Conservation (phyloP, 129 eudicot genomes). For the Artemisia annua region DNA sequence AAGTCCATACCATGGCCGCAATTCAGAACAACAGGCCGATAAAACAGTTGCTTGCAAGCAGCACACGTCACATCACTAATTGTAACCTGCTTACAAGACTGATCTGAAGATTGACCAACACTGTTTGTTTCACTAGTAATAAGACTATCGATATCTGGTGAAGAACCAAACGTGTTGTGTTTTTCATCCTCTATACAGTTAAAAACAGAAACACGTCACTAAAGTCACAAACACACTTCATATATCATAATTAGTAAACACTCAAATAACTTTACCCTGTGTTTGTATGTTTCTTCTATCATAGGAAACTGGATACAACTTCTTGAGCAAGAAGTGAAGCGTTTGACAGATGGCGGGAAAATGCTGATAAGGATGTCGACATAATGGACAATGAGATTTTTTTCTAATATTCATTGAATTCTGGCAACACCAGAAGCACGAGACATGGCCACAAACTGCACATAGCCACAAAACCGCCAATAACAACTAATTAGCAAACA, state of each 20-base stretch:
- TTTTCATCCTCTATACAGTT: slow-evolving; percentile 52
- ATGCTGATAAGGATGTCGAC: slow-evolving; percentile 70
- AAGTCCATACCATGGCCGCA: slow-evolving; percentile 70
- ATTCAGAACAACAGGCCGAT: slow-evolving; percentile 69
- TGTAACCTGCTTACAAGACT: no score
- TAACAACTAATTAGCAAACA: slow-evolving; percentile 10
- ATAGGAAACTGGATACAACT: slow-evolving; percentile 63
- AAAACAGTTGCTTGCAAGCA: slow-evolving; percentile 56
- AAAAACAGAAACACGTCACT: slow-evolving; percentile 24
- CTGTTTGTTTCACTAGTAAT: slow-evolving; percentile 25
- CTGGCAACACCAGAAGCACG: slow-evolving; percentile 87
- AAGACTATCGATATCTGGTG: slow-evolving; percentile 52
- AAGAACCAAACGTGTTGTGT: slow-evolving; percentile 35
- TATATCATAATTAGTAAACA: slow-evolving; percentile 5
- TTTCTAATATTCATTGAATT: slow-evolving; percentile 46
- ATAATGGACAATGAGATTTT: slow-evolving; percentile 66
- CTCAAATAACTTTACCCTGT: slow-evolving; percentile 41
- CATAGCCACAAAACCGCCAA: background rate
- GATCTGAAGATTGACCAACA: slow-evolving; percentile 14
- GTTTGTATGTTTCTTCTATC: slow-evolving; percentile 52
- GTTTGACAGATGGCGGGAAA: slow-evolving; percentile 70
- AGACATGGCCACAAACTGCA: slow-evolving; percentile 81
- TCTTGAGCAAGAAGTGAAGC: slow-evolving; percentile 64
- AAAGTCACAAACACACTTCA: background rate
- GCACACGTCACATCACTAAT: slow-evolving; percentile 37